phyloP scores from a whole-genome alignment of 331 rosid genomes.

The Quercus phellos region DNA sequence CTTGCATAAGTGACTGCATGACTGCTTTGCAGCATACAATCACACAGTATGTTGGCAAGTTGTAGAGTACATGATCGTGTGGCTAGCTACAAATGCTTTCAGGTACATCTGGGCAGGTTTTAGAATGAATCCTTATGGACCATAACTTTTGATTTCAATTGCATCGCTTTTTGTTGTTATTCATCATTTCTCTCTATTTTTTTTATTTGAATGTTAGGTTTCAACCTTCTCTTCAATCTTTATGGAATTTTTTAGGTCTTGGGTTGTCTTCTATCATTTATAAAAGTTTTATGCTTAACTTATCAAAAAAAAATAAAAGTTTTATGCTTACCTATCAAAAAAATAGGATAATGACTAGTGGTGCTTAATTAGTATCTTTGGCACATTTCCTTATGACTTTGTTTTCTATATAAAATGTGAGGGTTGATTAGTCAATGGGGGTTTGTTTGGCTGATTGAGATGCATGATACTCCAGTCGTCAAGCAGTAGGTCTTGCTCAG shows the following conservation, averaged over 20 bases:
- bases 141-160: not conserved
- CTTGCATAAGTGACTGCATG: not conserved
- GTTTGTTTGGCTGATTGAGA: not conserved
- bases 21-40: not conserved
- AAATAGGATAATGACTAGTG: not conserved
- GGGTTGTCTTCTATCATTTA: not conserved
- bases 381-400: not conserved
- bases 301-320: not conserved
- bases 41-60: not conserved
- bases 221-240: not conserved
- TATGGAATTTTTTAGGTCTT: not conserved
- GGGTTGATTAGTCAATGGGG: no score
- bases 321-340: no score
- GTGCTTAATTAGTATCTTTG: not conserved
- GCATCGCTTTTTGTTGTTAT: not conserved
- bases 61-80: not conserved
- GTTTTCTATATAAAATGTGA: not conserved
- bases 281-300: no score
- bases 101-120: not conserved
- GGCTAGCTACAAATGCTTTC: not conserved
- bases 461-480: not conserved
- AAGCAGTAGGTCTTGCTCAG: not conserved
- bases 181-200: not conserved
- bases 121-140: not conserved
- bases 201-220: not conserved